These are phyloP conservation scores for Podaxis rugospora DNA, from an alignment of 768 basidiomycete species.

Conservation along the genomic window DNA sequence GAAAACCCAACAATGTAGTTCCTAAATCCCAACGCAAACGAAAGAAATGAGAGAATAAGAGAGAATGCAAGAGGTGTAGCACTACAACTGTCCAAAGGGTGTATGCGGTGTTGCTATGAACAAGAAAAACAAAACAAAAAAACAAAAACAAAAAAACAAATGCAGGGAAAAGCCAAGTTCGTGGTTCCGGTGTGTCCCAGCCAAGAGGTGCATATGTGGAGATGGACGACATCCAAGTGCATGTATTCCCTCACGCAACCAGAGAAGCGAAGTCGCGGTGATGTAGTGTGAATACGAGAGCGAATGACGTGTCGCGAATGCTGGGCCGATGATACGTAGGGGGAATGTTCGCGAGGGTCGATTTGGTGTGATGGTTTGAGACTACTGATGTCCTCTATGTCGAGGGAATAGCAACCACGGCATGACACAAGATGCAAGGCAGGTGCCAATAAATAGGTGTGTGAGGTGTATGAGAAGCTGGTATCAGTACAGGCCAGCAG, in stretches of 20 bases:
- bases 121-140: slow-evolving; percentile 2
- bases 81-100: slow-evolving; percentile 4
- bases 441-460: slow-evolving; percentile 3
- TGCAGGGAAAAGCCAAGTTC: background rate
- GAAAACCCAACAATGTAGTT: background rate
- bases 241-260: background rate
- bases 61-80: background rate
- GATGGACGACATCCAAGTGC: background rate
- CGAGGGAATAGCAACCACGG: background rate
- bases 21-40: slow-evolving; percentile 3
- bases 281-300: background rate
- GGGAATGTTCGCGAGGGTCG: background rate
- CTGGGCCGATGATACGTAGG: background rate
- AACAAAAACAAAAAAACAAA: background rate
- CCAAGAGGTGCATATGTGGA: background rate
- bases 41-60: background rate
- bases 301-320: background rate
- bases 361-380: background rate
- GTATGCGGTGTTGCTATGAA: background rate
- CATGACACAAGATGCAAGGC: background rate
- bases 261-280: background rate
- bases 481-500: background rate
- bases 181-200: background rate
- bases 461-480: background rate
- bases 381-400: background rate